A percentile compares a stretch with the other conserved stretches of the same genome.
phyloP scores from a whole-genome alignment of 1,284 basidiomycete species.

The Nidula niveotomentosa region DNA sequence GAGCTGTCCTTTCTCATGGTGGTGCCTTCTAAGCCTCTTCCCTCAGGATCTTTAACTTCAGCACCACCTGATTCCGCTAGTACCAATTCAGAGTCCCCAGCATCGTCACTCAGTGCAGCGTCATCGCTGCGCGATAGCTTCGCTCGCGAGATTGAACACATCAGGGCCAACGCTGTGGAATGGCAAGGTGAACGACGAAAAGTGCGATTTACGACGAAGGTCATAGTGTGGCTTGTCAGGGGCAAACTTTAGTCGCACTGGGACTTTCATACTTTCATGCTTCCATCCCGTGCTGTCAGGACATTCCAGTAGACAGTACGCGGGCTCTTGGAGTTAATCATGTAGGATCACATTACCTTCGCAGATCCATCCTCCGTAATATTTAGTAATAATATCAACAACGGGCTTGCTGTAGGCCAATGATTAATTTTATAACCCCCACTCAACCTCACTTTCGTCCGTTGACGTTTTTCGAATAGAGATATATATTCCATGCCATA shows the following conservation, averaged over 20 bases:
- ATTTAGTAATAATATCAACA: no score
- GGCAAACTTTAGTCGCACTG: conserved; percentile 53
- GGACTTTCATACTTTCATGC: no score
- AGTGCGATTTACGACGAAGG: conserved; percentile 71
- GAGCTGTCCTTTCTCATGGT: conserved; percentile 90
- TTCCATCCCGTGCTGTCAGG: no score
- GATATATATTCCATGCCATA: no score
- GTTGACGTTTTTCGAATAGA: no score
- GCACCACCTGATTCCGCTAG: background rate
- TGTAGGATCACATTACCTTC: no score
- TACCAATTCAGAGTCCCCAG: background rate
- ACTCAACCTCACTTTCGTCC: no score
- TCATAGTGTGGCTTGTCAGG: conserved; percentile 62
- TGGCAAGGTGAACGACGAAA: conserved; percentile 67
- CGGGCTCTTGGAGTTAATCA: no score
- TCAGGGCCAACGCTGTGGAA: conserved; percentile 43
- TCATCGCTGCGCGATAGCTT: conserved; percentile 24
- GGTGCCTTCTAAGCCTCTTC: conserved; percentile 42
- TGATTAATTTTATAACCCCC: no score
- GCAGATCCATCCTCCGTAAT: no score
- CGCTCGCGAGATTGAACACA: conserved; percentile 31
- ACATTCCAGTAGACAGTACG: no score
- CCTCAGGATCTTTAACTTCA: background rate
- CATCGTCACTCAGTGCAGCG: background rate
- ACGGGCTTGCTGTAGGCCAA: no score